Evolutionary conservation across 116 monocot genomes (phyloP).

Genomic region (Trichopus zeylanicus): DNA sequence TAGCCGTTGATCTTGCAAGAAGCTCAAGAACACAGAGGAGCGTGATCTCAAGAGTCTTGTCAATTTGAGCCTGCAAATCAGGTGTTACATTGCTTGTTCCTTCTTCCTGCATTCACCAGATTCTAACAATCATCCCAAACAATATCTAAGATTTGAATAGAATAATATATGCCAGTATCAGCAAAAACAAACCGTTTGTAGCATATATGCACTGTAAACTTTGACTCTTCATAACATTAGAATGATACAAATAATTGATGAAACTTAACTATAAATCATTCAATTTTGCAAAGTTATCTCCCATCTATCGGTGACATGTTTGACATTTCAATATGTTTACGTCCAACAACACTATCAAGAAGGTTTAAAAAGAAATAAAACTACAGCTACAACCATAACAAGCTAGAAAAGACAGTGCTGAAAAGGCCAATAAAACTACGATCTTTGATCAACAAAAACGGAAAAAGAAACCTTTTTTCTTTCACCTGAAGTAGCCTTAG

Average conservation of each 20-base stretch:
- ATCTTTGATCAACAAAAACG: background rate
- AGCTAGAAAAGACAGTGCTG: background rate
- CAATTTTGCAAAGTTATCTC: too few relatives aligned
- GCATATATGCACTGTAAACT: too few relatives aligned
- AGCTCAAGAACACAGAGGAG: slow-evolving; percentile 79
- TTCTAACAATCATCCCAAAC: background rate
- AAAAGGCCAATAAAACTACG: background rate
- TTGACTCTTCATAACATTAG: too few relatives aligned
- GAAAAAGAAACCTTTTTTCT: background rate
- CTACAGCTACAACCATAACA: too few relatives aligned
- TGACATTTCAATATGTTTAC: too few relatives aligned
- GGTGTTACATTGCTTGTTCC: slow-evolving; percentile 89
- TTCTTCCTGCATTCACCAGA: slow-evolving; percentile 56
- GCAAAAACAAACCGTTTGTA: too few relatives aligned
- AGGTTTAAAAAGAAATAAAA: too few relatives aligned
- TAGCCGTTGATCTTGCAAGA: slow-evolving; percentile 45
- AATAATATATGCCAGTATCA: too few relatives aligned
- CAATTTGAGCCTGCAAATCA: slow-evolving; percentile 71
- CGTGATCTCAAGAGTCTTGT: slow-evolving; percentile 83
- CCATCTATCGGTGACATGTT: too few relatives aligned
- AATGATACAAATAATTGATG: too few relatives aligned
- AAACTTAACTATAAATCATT: background rate
- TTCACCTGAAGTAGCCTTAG: slow-evolving; percentile 85
- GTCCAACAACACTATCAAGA: too few relatives aligned
- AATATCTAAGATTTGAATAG: background rate